phyloP scores from a whole-genome alignment of 1,284 basidiomycete genomes.

The Leccinum huronense region DNA sequence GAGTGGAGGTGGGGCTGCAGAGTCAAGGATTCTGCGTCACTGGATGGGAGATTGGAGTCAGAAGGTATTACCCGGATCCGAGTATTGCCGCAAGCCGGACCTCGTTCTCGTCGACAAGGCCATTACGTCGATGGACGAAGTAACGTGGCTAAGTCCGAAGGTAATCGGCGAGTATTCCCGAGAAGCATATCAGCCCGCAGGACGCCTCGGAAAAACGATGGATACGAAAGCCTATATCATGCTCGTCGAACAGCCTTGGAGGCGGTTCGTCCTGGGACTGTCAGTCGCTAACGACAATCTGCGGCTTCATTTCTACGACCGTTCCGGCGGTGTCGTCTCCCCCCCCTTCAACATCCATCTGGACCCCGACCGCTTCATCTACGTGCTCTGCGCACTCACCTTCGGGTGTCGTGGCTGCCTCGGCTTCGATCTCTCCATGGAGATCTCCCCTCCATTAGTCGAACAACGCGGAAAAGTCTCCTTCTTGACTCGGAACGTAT shows the following conservation, averaged over 20 bases:
- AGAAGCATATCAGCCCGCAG: conserved; percentile 2
- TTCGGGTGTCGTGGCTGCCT: neutral
- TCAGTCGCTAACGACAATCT: neutral
- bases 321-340: neutral
- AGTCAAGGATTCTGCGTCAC: neutral
- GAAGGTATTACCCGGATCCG: neutral
- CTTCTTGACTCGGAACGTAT: neutral
- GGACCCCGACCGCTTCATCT: neutral
- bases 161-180: neutral
- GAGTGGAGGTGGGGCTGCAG: neutral
- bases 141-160: conserved; percentile 3
- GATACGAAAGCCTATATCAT: conserved; percentile 3
- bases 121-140: neutral
- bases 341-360: conserved; percentile 1
- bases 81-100: neutral
- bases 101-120: neutral
- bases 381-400: neutral
- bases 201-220: neutral
- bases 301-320: conserved; percentile 6
- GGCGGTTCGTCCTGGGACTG: conserved; percentile 1
- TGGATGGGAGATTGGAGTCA: conserved; percentile 8
- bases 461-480: neutral
- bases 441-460: neutral
- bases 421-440: neutral
- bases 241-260: conserved; percentile 5